Conservation (phyloP, 768 basidiomycete genomes). For the Leccinum fibrillosum region DNA sequence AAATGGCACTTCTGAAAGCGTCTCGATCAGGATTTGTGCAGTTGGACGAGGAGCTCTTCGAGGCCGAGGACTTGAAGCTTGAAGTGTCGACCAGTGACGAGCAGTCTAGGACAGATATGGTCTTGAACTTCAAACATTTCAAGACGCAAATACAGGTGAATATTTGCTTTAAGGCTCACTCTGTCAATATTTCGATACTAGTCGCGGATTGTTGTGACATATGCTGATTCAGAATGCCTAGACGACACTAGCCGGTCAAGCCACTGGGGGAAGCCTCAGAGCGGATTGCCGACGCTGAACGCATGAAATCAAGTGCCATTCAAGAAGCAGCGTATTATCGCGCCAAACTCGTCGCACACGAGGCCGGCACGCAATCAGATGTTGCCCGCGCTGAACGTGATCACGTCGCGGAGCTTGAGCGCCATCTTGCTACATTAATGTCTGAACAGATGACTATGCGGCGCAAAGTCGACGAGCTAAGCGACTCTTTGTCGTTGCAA, state of each 20-base stretch:
- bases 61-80: slow-evolving; percentile 32
- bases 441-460: slow-evolving; percentile 65
- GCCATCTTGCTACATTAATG: slow-evolving; percentile 57
- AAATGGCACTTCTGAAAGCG: slow-evolving; percentile 72
- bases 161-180: background rate
- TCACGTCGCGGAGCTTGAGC: slow-evolving; percentile 72
- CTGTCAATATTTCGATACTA: background rate
- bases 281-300: slow-evolving; percentile 75
- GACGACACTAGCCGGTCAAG: slow-evolving; percentile 75
- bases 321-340: slow-evolving; percentile 97
- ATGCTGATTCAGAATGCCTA: slow-evolving; percentile 30
- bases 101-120: slow-evolving; percentile 59
- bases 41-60: slow-evolving; percentile 48
- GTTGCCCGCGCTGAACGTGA: slow-evolving; percentile 72
- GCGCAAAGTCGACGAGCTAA: slow-evolving; percentile 67
- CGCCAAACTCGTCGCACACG: slow-evolving; percentile 87
- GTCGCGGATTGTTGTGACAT: background rate
- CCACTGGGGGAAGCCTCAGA: slow-evolving; percentile 63
- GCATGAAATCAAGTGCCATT: slow-evolving; percentile 68
- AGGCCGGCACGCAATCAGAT: slow-evolving; percentile 66
- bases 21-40: slow-evolving; percentile 75
- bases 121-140: slow-evolving; percentile 84
- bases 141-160: slow-evolving; percentile 82
- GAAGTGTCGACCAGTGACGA: slow-evolving; percentile 37
- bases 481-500: slow-evolving; percentile 68